phyloP scores from a whole-genome alignment of 1,139 yeast genomes.

The Yamadazyma triangularis region DNA sequence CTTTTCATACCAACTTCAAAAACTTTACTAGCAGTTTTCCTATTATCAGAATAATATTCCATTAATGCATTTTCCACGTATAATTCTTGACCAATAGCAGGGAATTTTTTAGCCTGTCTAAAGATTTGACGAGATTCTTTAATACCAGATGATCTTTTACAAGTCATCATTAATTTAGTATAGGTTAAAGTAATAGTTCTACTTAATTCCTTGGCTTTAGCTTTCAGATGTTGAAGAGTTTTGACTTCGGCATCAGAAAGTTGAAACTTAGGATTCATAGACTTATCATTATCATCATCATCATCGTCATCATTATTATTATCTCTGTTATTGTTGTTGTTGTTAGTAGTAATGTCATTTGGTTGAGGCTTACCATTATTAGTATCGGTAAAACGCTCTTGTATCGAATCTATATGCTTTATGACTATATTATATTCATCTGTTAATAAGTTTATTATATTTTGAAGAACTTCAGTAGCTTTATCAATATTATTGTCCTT shows the following conservation, averaged over 20 bases:
- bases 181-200: conserved; percentile 48
- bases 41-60: conserved; percentile 67
- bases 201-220: conserved; percentile 17
- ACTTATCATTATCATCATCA: conserved; percentile 12
- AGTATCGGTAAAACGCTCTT: conserved; percentile 12
- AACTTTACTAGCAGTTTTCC: conserved; percentile 69
- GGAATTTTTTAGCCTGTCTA: conserved; percentile 50
- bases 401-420: conserved; percentile 20
- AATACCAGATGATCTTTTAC: conserved; percentile 60
- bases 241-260: conserved; percentile 25
- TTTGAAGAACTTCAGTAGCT: conserved; percentile 50
- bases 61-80: conserved; percentile 79
- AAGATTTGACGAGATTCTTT: conserved; percentile 70
- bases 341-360: conserved; percentile 9
- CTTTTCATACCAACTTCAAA: conserved; percentile 76
- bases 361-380: conserved; percentile 3
- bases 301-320: conserved; percentile 15
- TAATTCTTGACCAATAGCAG: conserved; percentile 63
- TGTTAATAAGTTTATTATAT: conserved; percentile 40
- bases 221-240: conserved; percentile 19
- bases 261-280: conserved; percentile 8
- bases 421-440: conserved; percentile 25
- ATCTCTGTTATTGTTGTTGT: too few species aligned
- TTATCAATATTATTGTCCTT: conserved; percentile 47
- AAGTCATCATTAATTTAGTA: conserved; percentile 54